phyloP scores from a whole-genome alignment of 2,329 filamentous ascomycete genomes.

The Parascedosporium putredinis region DNA sequence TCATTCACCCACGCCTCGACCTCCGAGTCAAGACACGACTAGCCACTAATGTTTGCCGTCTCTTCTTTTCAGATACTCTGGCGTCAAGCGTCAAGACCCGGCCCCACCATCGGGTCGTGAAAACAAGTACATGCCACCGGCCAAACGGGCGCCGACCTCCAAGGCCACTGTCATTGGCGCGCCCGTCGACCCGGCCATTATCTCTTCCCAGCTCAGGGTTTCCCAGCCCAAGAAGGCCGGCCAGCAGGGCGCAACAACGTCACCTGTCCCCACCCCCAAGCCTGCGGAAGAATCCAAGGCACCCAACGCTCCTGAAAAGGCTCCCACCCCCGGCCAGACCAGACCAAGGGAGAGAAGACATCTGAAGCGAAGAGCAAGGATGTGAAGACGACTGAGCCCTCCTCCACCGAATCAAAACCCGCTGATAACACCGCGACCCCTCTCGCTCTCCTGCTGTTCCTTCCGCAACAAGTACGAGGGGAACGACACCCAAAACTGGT shows the following conservation, averaged over 20 bases:
- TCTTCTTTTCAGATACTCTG: conserved; percentile 68
- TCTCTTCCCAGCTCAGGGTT: conserved; percentile 66
- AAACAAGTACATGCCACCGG: conserved; percentile 83
- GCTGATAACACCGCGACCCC: conserved; percentile 9
- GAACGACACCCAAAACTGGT: conserved; percentile 30
- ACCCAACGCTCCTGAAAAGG: neutral
- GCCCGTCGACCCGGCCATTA: conserved; percentile 80
- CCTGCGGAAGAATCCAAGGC: neutral
- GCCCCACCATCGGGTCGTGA: conserved; percentile 48
- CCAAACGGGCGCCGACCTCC: conserved; percentile 66
- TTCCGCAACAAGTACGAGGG: conserved; percentile 27
- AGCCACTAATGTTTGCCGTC: neutral
- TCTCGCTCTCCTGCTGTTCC: conserved; percentile 13
- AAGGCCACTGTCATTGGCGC: conserved; percentile 65
- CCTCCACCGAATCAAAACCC: conserved; percentile 19
- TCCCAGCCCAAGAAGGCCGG: conserved; percentile 26
- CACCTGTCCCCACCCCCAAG: neutral
- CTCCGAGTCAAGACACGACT: too few relatives aligned
- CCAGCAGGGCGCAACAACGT: too few relatives aligned
- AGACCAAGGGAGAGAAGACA: conserved; percentile 13
- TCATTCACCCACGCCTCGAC: too few relatives aligned
- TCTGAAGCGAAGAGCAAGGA: conserved; percentile 15
- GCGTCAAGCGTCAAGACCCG: conserved; percentile 70
- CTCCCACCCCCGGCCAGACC: conserved; percentile 13
- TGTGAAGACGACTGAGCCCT: conserved; percentile 14